Evolutionary conservation across 2,329 filamentous ascomycete species (phyloP), one percentile per base, ranked within the genome.

Genomic region (Pleomassaria siparia): DNA sequence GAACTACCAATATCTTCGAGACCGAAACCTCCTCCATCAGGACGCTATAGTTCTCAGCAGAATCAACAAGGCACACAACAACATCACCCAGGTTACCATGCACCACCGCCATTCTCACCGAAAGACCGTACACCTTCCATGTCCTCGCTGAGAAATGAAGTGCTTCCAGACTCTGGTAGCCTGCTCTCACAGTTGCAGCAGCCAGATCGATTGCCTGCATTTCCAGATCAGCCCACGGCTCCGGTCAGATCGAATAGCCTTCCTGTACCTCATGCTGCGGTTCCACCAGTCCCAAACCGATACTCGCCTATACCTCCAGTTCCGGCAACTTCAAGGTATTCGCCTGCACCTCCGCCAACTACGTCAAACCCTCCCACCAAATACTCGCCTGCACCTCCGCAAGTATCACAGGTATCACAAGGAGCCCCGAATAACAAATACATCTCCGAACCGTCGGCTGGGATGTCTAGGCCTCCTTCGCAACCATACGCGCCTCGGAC

Each of bases 401-500:
- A 66, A n/a, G n/a, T n/a, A n/a, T n/a, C 6, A 30, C 29, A 30
- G 35, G 58, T 58, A 20, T 55, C 64, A 18, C 62, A 66, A 32
- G 64, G 59, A 20, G 58, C 67, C 29, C 44, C 65, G 25, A 69
- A 73, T 46, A 66, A 57, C 47, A 64, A 70, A 26, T 72, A 75
- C 51, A 61, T 60, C 22, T 66, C 72, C 26, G 67, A 72, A n/a
- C 64, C 71, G 12, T 52, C 56, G 3, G 61, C 46, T 18, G 60
- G 49, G 20, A 64, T 61, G 10, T 64, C 61, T 36, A 63, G 62
- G 44, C 62, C 74, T 66, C 52, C 71, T 65, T 59, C 70, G 12
- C 73, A 82, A 50, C 74, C 79, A 3, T 85, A 84, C 63, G 80
- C 82, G 33, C 83, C 83, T 15, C 76, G 83, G 46, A 85, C 82